A percentile compares a stretch with the other conserved stretches of the same genome.
phyloP scores from a whole-genome alignment of 306 rosid species.

The Gleditsia sinensis region DNA sequence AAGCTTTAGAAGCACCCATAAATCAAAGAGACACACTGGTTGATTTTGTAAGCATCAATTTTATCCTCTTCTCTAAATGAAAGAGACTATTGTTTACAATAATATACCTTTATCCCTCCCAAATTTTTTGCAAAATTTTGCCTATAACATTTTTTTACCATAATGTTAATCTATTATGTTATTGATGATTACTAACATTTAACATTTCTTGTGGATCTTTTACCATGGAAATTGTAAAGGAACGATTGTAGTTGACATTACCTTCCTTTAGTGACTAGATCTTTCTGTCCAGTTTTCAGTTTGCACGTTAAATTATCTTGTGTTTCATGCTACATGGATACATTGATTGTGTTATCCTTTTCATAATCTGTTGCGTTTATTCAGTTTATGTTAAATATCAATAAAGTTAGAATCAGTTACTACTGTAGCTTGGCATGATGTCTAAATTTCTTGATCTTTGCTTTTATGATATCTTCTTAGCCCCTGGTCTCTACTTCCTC shows the following conservation, averaged over 20 bases:
- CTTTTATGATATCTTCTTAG: neutral
- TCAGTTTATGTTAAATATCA: neutral
- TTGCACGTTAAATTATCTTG: neutral
- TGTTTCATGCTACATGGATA: neutral
- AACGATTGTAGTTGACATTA: neutral
- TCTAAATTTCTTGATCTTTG: neutral
- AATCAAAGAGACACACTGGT: neutral
- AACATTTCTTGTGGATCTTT: neutral
- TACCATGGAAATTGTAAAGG: neutral
- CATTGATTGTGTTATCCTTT: neutral
- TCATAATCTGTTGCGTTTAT: neutral
- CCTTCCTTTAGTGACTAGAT: neutral
- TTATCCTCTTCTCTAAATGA: neutral
- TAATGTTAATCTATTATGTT: neutral
- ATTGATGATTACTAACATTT: neutral
- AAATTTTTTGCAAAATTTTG: neutral
- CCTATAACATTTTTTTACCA: neutral
- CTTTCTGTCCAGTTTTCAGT: neutral
- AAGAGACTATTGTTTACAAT: neutral
- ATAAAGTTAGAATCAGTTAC: neutral
- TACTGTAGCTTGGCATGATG: neutral
- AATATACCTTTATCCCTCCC: neutral
- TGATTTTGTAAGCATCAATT: neutral
- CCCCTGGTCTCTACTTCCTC: neutral
- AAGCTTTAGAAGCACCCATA: too few relatives aligned